Conservation (phyloP, 129 eudicot genomes). For the Flaveria sonorensis region DNA sequence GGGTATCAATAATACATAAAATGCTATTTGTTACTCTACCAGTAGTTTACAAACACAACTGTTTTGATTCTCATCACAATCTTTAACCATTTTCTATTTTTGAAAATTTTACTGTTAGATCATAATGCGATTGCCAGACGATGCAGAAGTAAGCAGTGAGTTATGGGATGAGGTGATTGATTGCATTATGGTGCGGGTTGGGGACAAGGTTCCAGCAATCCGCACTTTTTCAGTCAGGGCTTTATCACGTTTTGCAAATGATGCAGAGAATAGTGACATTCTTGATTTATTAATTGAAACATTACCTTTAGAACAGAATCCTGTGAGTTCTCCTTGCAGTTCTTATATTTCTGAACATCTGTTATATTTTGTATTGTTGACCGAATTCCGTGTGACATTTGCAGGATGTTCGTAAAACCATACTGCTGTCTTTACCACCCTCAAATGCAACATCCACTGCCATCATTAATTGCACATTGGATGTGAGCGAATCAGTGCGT, state of each 20-base stretch:
- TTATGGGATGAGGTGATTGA: conserved; percentile 97
- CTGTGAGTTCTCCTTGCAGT: conserved; percentile 43
- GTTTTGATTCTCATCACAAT: neutral
- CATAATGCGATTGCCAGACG: conserved; percentile 92
- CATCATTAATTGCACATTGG: conserved; percentile 78
- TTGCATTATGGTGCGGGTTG: conserved; percentile 66
- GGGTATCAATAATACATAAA: neutral
- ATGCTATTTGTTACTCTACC: neutral
- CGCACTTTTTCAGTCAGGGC: conserved; percentile 87
- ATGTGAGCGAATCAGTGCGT: conserved; percentile 85
- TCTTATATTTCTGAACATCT: neutral
- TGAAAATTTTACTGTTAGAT: conserved; percentile 49
- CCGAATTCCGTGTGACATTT: conserved; percentile 4
- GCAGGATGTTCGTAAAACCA: conserved; percentile 95
- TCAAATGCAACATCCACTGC: conserved; percentile 67
- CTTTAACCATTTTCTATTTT: conserved; percentile 7
- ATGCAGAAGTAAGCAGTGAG: conserved; percentile 82
- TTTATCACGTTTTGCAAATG: conserved; percentile 84
- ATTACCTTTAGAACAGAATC: conserved; percentile 71
- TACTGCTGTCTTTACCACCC: conserved; percentile 82
- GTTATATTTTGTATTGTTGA: neutral
- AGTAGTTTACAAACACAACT: neutral
- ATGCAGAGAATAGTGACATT: conserved; percentile 88
- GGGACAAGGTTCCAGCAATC: conserved; percentile 70
- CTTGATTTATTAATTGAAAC: conserved; percentile 72